A percentile compares a stretch with the other conserved stretches of the same genome.
phyloP scores from a whole-genome alignment of 2,329 filamentous ascomycete genomes.

The Aspergillus sp. region DNA sequence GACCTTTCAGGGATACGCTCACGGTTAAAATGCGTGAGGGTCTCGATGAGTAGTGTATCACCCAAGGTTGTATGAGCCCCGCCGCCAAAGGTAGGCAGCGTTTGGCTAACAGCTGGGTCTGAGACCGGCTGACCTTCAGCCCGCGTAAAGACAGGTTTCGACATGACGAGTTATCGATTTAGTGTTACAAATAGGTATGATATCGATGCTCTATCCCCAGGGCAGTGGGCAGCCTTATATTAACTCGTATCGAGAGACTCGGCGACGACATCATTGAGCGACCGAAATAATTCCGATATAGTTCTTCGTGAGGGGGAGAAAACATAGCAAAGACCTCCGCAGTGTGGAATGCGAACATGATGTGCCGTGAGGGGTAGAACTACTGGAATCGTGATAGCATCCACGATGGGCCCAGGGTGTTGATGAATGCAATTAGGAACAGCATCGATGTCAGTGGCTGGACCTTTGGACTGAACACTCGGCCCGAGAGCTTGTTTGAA shows the following conservation, averaged over 20 bases:
- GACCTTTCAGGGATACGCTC: conserved; percentile 61
- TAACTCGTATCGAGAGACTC: not conserved
- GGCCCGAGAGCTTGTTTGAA: too few species aligned
- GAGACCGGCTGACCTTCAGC: not conserved
- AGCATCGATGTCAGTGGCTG: too few species aligned
- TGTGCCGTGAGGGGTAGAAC: too few species aligned
- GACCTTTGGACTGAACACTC: too few species aligned
- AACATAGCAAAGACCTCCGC: not conserved
- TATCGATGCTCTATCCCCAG: not conserved
- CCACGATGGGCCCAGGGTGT: too few species aligned
- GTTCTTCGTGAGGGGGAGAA: not conserved
- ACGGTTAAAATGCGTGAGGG: conserved; percentile 60
- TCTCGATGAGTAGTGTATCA: conserved; percentile 61
- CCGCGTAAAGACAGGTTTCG: not conserved
- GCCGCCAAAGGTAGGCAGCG: conserved; percentile 13
- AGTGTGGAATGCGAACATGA: not conserved
- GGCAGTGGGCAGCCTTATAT: not conserved
- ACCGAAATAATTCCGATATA: not conserved
- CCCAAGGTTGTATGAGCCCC: conserved; percentile 50
- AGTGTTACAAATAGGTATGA: not conserved
- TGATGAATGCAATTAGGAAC: too few species aligned
- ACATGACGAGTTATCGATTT: not conserved
- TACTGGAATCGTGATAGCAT: too few species aligned
- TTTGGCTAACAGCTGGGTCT: not conserved
- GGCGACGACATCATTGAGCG: not conserved